Base-by-base conservation (phyloP, 768 basidiomycete genomes). In the Suillus discolor region DNA sequence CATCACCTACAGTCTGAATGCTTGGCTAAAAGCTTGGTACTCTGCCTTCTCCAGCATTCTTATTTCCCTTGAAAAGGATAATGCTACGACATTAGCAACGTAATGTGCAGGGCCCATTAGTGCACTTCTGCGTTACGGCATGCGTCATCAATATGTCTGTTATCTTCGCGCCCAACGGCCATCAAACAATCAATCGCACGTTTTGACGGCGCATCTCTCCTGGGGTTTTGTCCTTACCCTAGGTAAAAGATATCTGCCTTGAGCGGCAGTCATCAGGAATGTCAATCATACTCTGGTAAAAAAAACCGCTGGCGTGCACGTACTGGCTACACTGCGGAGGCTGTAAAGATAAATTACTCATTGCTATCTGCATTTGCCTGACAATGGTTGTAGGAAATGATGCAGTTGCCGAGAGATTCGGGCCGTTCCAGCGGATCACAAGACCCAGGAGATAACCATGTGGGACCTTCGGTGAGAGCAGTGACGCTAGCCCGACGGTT, bases 401-500 rank as follows among this genome's bases (percentile, higher is more conserved):
- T 54, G 39, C 41, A 28, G 61, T 41, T 66, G 59, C 65, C 67
- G 67, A 63, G 62, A 61, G 28, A 11, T 49, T 64, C 67, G 69
- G 71, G 62, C 73, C 65, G 67, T 63, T 47, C 9, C 55, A 57
- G 54, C 53, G 38, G 60, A 68, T 76, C 75, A 75, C 73, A 63
- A 71, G 75, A 69, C 69, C 66, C 25, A 61, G 59, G 62, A 61
- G 12, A 36, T 28, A 18, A 23, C 41, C 41, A 60, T 60, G 63
- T 60, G 57, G 62, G 51, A 4, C 28, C 39, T 65, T 60, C 45
- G 53, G 47, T 42, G 54, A 57, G 55, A 45, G 49, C 53, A 64
- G 65, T 74, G 63, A 67, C 67, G 71, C 28, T 47, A 61, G 51
- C 62, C 15, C 61, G 23, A 73, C 70, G 75, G 72, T 69, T 68